Evolutionary conservation across 1,284 basidiomycete species (phyloP).

Genomic region (Ustilago esculenta): DNA sequence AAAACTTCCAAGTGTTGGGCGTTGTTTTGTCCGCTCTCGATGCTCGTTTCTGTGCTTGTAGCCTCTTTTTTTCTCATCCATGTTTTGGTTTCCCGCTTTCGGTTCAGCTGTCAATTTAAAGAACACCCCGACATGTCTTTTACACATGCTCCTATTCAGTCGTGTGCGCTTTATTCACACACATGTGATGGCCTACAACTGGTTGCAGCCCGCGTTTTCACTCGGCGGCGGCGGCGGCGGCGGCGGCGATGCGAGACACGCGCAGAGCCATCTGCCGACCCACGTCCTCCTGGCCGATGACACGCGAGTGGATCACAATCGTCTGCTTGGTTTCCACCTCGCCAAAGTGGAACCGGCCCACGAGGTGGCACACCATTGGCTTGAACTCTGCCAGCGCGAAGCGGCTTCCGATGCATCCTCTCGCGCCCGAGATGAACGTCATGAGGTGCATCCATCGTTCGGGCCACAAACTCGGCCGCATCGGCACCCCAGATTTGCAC

Average conservation of each 20-base stretch:
- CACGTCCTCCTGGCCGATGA: constrained; percentile 52
- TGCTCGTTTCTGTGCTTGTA: too few species aligned
- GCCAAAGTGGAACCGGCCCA: constrained; percentile 50
- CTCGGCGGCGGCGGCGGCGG: too few species aligned
- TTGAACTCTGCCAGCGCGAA: constrained; percentile 64
- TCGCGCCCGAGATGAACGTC: constrained; percentile 59
- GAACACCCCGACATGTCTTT: too few species aligned
- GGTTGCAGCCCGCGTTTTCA: too few species aligned
- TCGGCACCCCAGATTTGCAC: constrained; percentile 53
- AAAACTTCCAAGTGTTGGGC: too few species aligned
- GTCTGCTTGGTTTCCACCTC: constrained; percentile 48
- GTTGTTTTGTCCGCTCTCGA: too few species aligned
- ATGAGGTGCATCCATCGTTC: constrained; percentile 59
- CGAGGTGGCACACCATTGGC: constrained; percentile 49
- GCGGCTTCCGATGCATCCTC: constrained; percentile 59
- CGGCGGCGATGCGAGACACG: constrained; percentile 21
- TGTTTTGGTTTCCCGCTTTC: too few species aligned
- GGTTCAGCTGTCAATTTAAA: too few species aligned
- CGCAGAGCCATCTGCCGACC: constrained; percentile 55
- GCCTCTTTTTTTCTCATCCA: too few species aligned
- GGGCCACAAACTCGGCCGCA: constrained; percentile 50
- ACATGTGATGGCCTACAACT: too few species aligned
- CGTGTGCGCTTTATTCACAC: too few species aligned
- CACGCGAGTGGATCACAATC: constrained; percentile 30
- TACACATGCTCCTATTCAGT: too few species aligned